phyloP scores from a whole-genome alignment of 75 land plant genomes.

The Cryptomeria japonica region DNA sequence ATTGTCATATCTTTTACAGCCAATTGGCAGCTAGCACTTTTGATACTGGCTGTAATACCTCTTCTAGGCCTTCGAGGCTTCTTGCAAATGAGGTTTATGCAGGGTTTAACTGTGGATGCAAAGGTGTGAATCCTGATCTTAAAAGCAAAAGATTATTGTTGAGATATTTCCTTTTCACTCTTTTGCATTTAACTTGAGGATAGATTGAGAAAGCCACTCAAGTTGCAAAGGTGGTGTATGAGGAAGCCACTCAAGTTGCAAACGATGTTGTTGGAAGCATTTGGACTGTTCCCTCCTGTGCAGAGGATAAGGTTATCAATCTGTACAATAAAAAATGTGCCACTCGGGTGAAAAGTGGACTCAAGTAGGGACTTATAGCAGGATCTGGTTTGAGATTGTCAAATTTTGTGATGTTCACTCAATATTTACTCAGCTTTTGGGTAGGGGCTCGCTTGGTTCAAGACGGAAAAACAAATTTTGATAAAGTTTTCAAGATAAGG shows the following conservation, averaged over 20 bases:
- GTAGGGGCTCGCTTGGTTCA: slow-evolving; percentile 59
- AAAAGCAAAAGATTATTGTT: neutral
- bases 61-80: slow-evolving; percentile 37
- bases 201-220: neutral
- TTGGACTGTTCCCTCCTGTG: slow-evolving; percentile 80
- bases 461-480: slow-evolving; percentile 60
- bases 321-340: slow-evolving; percentile 63
- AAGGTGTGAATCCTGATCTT: slow-evolving; percentile 33
- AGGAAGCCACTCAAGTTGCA: slow-evolving; percentile 93
- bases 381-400: slow-evolving; percentile 63
- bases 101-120: slow-evolving; percentile 51
- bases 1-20: slow-evolving; percentile 48
- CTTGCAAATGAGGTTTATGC: slow-evolving; percentile 29
- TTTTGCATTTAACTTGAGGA: neutral
- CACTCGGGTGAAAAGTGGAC: slow-evolving; percentile 51
- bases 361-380: slow-evolving; percentile 63
- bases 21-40: slow-evolving; percentile 47
- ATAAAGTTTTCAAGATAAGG: slow-evolving; percentile 66
- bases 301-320: slow-evolving; percentile 71
- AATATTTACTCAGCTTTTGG: slow-evolving; percentile 71
- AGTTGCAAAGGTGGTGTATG: slow-evolving; percentile 57
- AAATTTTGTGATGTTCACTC: slow-evolving; percentile 46
- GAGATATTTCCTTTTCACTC: neutral
- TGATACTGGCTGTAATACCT: slow-evolving; percentile 46
- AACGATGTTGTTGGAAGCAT: slow-evolving; percentile 88